Evolutionary conservation across 306 rosid genomes (phyloP).

Genomic region (Lotus japonicus): DNA sequence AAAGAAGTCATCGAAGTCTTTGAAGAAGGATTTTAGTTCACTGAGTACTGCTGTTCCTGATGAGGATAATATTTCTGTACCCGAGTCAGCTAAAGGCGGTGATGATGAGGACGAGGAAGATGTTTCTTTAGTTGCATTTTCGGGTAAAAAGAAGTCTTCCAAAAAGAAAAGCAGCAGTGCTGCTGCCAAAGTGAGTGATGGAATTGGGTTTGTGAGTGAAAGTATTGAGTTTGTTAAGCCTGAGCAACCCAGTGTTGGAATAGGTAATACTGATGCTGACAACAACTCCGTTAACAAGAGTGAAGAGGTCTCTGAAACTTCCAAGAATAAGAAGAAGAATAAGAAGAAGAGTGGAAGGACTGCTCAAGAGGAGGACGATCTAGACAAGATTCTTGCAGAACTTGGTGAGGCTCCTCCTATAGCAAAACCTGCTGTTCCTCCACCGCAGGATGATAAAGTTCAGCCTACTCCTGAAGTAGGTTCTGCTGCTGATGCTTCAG

Average conservation of each 20-base stretch:
- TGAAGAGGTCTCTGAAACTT: conserved; percentile 54
- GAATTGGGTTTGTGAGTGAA: conserved; percentile 30
- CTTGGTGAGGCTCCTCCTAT: conserved; percentile 58
- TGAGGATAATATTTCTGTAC: conserved; percentile 42
- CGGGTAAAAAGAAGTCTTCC: conserved; percentile 87
- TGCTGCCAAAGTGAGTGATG: conserved; percentile 38
- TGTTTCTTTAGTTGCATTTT: conserved; percentile 44
- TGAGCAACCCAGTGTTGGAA: conserved; percentile 33
- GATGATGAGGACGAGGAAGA: conserved; percentile 43
- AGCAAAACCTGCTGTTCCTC: conserved; percentile 38
- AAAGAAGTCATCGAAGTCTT: conserved; percentile 69
- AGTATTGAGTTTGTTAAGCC: conserved; percentile 32
- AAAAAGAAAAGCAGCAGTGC: conserved; percentile 55
- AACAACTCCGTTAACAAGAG: conserved; percentile 33
- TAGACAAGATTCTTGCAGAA: conserved; percentile 90
- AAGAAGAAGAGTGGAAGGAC: conserved; percentile 95
- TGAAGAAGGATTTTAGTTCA: conserved; percentile 41
- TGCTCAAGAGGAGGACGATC: conserved; percentile 95
- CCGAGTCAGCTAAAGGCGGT: conserved; percentile 33
- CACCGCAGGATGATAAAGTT: conserved; percentile 43
- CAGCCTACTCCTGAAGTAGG: conserved; percentile 45
- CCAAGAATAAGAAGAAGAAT: conserved; percentile 86
- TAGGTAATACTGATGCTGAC: conserved; percentile 27
- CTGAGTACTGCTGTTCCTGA: conserved; percentile 32
- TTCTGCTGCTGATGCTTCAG: conserved; percentile 35